These are phyloP conservation scores for Psilocybe cyanescens DNA, from an alignment of 768 basidiomycete species.

Conservation along the genomic window DNA sequence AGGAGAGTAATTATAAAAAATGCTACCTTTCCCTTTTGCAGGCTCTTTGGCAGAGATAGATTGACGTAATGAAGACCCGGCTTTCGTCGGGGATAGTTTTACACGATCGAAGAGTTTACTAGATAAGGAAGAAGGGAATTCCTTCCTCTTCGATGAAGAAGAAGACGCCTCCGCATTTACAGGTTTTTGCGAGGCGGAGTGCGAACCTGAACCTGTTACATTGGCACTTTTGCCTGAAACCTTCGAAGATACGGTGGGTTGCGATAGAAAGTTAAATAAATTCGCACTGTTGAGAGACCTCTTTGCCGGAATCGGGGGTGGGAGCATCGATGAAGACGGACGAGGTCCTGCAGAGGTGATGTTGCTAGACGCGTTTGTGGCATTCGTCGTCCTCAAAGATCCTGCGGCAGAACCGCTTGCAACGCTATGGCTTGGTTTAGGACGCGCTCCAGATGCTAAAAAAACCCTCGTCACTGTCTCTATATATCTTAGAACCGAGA, in stretches of 20 bases:
- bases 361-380: background rate
- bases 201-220: background rate
- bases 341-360: background rate
- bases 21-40: background rate
- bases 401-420: background rate
- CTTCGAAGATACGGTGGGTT: background rate
- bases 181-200: background rate
- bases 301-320: background rate
- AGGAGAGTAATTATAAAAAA: background rate
- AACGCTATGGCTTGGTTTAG: background rate
- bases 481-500: no score
- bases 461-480: no score
- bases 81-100: background rate
- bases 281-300: background rate
- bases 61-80: background rate
- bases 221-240: background rate
- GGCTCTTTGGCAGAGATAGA: background rate
- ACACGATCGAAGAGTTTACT: background rate
- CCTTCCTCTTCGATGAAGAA: background rate
- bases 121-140: background rate
- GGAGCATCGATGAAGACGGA: background rate
- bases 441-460: background rate
- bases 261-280: background rate
- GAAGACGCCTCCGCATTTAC: background rate
- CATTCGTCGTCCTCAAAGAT: background rate